These are phyloP conservation scores for Wickerhamomyces ciferrii DNA, from an alignment of 805 yeast species.

Conservation along the genomic window DNA sequence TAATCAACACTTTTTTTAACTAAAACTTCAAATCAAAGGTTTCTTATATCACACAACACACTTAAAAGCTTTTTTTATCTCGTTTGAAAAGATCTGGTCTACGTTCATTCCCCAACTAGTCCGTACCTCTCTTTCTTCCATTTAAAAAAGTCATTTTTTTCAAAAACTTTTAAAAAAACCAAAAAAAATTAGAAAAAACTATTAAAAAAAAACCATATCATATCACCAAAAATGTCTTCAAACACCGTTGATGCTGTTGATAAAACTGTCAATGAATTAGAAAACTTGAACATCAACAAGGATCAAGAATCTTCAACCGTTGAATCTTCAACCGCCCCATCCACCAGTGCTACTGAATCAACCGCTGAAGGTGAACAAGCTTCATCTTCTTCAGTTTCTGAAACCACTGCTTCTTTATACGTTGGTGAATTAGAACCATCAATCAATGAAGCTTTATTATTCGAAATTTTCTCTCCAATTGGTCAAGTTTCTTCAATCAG, in stretches of 20 bases:
- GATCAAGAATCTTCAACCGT: conserved; percentile 6
- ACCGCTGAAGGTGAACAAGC: conserved; percentile 29
- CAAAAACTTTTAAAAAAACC: conserved; percentile 10
- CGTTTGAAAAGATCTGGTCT: background rate
- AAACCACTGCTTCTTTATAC: conserved; percentile 79
- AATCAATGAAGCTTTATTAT: conserved; percentile 90
- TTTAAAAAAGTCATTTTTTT: conserved; percentile 1
- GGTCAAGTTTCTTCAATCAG: conserved; percentile 96
- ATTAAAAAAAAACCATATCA: conserved; percentile 4
- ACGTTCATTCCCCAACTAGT: background rate
- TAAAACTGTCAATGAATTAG: conserved; percentile 41
- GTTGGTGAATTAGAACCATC: conserved; percentile 95
- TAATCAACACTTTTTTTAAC: conserved; percentile 4
- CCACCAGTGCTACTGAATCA: conserved; percentile 16
- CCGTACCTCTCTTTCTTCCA: background rate
- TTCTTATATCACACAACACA: background rate
- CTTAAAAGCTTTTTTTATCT: background rate
- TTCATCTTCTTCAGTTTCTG: conserved; percentile 39
- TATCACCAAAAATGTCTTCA: conserved; percentile 22
- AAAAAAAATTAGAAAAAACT: conserved; percentile 19
- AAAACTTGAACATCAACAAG: conserved; percentile 39
- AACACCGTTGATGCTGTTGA: conserved; percentile 31
- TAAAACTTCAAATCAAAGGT: background rate
- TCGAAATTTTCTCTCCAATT: conserved; percentile 89
- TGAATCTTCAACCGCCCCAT: conserved; percentile 4